Percentiles rank a stretch among this genome's conserved stretches.
These are phyloP conservation scores for Misopates orontium DNA, from an alignment of 257 asterid species.

Conservation along the genomic window DNA sequence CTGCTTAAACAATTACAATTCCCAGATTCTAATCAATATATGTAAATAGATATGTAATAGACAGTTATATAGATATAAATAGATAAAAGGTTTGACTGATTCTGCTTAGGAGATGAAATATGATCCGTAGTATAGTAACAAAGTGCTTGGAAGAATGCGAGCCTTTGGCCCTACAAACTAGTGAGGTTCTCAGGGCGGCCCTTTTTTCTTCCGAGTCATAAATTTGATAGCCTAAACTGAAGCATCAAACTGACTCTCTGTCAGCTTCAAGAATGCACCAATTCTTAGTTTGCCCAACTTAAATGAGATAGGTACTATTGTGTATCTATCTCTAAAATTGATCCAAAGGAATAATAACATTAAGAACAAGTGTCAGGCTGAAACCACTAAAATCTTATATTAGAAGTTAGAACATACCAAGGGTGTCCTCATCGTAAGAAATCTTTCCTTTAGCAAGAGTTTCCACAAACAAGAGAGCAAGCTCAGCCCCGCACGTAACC, in stretches of 20 bases:
- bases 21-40: neutral
- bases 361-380: slow-evolving; percentile 11
- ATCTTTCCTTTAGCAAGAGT: slow-evolving; percentile 81
- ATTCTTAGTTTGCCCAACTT: slow-evolving; percentile 8
- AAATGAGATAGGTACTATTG: neutral
- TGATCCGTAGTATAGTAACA: neutral
- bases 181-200: too few relatives aligned
- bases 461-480: slow-evolving; percentile 81
- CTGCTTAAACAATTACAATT: neutral
- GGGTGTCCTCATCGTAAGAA: slow-evolving; percentile 60
- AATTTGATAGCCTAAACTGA: neutral
- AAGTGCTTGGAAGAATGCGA: neutral
- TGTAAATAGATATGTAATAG: too few relatives aligned
- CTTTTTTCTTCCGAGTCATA: too few relatives aligned
- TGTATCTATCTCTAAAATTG: neutral
- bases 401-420: slow-evolving; percentile 56
- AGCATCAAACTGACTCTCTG: neutral
- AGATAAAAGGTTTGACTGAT: neutral
- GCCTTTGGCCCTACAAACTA: too few relatives aligned
- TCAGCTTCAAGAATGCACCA: neutral
- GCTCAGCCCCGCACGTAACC: slow-evolving; percentile 98
- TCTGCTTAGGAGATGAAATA: neutral
- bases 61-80: too few relatives aligned
- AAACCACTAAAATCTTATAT: slow-evolving; percentile 4
- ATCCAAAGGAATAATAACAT: slow-evolving; percentile 5